A percentile compares a stretch with the other conserved stretches of the same genome.
Evolutionary conservation across 2,329 filamentous ascomycete genomes (phyloP).

Genomic region (Nigrograna mackinnonii): DNA sequence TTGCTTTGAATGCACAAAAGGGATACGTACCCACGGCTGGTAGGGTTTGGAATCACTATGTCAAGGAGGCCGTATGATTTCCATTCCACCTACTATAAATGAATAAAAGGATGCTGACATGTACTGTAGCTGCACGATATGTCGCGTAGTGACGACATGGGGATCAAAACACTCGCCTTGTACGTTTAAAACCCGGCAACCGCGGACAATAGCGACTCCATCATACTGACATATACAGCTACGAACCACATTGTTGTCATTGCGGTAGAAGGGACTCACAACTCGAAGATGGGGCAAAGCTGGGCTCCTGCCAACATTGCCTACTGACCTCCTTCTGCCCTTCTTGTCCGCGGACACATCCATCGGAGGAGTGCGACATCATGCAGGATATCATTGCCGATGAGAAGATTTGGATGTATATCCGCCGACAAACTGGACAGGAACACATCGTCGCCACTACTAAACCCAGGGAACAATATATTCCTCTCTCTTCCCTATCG

Average conservation of each 20-base stretch:
- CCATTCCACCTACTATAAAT: too few species aligned
- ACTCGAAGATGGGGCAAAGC: constrained; percentile 6
- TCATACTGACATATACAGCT: too few species aligned
- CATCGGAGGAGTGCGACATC: constrained; percentile 7
- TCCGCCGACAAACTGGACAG: constrained; percentile 4
- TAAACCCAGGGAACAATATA: constrained; percentile 5
- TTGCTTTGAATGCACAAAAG: constrained; percentile 1
- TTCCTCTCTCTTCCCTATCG: constrained; percentile 6
- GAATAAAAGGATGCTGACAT: too few species aligned
- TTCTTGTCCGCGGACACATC: constrained; percentile 8
- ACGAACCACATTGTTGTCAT: constrained; percentile 5
- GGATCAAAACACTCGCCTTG: too few species aligned
- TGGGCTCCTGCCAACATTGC: constrained; percentile 3
- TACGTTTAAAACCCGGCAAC: too few species aligned
- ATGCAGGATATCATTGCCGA: constrained; percentile 5
- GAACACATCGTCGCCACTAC: constrained; percentile 1
- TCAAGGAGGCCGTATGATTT: too few species aligned
- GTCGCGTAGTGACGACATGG: too few species aligned
- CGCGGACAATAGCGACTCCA: too few species aligned
- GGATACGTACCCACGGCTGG: constrained; percentile 1
- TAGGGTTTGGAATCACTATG: constrained; percentile 1
- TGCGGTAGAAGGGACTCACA: constrained; percentile 6
- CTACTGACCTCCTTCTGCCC: constrained; percentile 7
- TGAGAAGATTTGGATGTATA: constrained; percentile 6
- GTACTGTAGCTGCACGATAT: too few species aligned